Evolutionary conservation across 352 stramenopile species (phyloP).

Genomic region (Phytophthora agathidicida): DNA sequence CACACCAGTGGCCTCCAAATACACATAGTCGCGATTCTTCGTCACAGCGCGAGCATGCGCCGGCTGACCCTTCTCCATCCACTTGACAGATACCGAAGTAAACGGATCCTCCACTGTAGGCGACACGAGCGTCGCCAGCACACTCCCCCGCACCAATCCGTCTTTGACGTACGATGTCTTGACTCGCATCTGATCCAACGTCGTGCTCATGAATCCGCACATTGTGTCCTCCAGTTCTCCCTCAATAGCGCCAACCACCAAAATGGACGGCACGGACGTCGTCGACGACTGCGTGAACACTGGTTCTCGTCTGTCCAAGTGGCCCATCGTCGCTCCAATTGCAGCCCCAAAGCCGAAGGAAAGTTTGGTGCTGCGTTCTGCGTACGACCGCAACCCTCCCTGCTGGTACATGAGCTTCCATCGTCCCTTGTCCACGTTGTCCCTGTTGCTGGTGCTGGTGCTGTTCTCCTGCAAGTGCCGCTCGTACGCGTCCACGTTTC

Average conservation of each 20-base stretch:
- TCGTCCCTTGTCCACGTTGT: conserved; percentile 24
- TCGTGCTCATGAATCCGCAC: conserved; percentile 36
- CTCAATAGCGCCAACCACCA: conserved; percentile 38
- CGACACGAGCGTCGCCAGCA: conserved; percentile 41
- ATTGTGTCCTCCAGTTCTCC: conserved; percentile 51
- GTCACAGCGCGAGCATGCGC: conserved; percentile 36
- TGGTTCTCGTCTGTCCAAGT: conserved; percentile 15
- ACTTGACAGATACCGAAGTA: conserved; percentile 48
- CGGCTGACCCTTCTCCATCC: conserved; percentile 43
- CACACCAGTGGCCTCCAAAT: conserved; percentile 52
- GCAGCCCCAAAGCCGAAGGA: conserved; percentile 13
- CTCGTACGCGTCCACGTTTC: conserved; percentile 46
- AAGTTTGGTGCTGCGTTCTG: conserved; percentile 19
- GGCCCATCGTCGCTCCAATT: conserved; percentile 13
- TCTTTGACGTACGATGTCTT: conserved; percentile 52
- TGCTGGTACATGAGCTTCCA: conserved; percentile 47
- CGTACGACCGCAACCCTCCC: conserved; percentile 35
- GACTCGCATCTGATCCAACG: conserved; percentile 44
- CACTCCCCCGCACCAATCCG: conserved; percentile 36
- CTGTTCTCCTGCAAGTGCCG: conserved; percentile 12
- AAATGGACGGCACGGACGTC: conserved; percentile 18
- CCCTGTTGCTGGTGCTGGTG: background rate
- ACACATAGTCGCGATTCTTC: conserved; percentile 63
- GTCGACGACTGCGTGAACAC: conserved; percentile 14
- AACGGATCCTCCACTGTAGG: conserved; percentile 46